Evolutionary conservation across 2,329 filamentous ascomycete genomes (phyloP).

Genomic region (Erysiphe neolycopersici): DNA sequence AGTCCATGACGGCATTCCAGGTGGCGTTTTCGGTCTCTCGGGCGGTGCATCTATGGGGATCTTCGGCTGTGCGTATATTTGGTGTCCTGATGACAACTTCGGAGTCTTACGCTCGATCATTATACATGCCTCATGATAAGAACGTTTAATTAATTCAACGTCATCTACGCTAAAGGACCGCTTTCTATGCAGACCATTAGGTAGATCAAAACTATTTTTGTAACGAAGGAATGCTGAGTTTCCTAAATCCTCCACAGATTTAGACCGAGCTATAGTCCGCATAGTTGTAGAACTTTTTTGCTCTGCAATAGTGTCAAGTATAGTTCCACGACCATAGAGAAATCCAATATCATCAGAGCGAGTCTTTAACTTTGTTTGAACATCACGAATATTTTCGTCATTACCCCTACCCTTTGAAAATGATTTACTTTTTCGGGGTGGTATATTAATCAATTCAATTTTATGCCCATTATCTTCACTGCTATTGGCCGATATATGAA

Average conservation of each 20-base stretch:
- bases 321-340: conserved; percentile 17
- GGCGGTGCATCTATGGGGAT: conserved; percentile 9
- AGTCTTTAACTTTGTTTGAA: neutral
- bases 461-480: conserved; percentile 9
- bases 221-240: conserved; percentile 10
- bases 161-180: conserved; percentile 15
- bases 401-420: conserved; percentile 1
- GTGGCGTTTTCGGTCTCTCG: conserved; percentile 8
- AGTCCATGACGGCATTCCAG: conserved; percentile 14
- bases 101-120: conserved; percentile 6
- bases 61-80: conserved; percentile 12
- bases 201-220: conserved; percentile 9
- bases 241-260: conserved; percentile 9
- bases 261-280: conserved; percentile 7
- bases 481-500: conserved; percentile 13
- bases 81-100: conserved; percentile 5
- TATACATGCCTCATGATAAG: conserved; percentile 10
- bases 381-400: conserved; percentile 4
- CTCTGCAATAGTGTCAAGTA: conserved; percentile 17
- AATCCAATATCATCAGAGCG: conserved; percentile 8
- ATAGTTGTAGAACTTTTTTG: conserved; percentile 16
- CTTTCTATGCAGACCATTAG: conserved; percentile 11
- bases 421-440: conserved; percentile 1
- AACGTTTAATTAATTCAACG: conserved; percentile 10
- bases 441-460: conserved; percentile 3